These are phyloP conservation scores for Calonectria multiphialidica DNA, from an alignment of 2,329 filamentous ascomycete genomes.

Conservation along the genomic window DNA sequence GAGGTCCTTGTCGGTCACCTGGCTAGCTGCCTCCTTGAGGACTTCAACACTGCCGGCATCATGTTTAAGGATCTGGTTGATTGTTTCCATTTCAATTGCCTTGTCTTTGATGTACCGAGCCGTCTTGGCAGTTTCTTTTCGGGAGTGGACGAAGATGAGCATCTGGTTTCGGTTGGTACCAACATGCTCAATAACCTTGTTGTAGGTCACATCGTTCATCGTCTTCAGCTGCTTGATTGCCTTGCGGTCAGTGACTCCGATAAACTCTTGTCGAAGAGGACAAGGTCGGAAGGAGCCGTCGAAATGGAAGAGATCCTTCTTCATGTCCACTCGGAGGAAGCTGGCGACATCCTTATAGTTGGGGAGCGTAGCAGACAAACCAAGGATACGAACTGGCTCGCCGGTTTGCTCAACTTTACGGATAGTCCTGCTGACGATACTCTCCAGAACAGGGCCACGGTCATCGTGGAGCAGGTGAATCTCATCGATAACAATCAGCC, in stretches of 20 bases:
- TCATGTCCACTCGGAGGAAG: constrained; percentile 89
- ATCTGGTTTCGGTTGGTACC: constrained; percentile 95
- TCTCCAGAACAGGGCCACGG: constrained; percentile 95
- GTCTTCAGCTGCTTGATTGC: constrained; percentile 98
- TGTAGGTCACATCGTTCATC: constrained; percentile 99
- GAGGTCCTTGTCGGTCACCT: constrained; percentile 86
- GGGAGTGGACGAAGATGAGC: constrained; percentile 98
- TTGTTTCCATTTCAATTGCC: constrained; percentile 95
- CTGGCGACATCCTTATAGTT: constrained; percentile 97
- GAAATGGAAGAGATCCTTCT: constrained; percentile 94
- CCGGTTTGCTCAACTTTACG: constrained; percentile 94
- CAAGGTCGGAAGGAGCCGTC: constrained; percentile 95
- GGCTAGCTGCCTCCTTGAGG: constrained; percentile 84
- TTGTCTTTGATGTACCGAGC: constrained; percentile 97
- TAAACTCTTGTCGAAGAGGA: constrained; percentile 95
- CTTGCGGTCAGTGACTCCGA: constrained; percentile 97
- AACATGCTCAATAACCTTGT: constrained; percentile 96
- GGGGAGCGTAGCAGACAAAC: constrained; percentile 93
- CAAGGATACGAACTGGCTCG: constrained; percentile 90
- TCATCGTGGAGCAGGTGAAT: constrained; percentile 98
- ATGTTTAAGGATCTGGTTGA: constrained; percentile 92
- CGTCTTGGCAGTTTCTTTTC: constrained; percentile 98
- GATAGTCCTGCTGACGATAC: constrained; percentile 95
- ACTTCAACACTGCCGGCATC: constrained; percentile 94
- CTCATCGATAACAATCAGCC: constrained; percentile 96